phyloP scores from a whole-genome alignment of 768 basidiomycete species.

The Phylloporus sp. region DNA sequence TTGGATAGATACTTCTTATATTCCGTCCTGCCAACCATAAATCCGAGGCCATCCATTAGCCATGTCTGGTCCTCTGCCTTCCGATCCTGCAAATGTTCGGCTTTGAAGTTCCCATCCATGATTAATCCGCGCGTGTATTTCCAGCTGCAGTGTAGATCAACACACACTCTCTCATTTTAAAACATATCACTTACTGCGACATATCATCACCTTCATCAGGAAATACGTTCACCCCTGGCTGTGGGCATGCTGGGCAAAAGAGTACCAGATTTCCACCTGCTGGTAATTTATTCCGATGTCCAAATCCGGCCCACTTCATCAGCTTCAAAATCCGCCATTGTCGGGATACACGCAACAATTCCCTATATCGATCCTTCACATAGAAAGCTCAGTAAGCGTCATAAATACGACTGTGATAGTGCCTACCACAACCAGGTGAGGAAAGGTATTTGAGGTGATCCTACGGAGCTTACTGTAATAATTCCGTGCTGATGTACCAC shows the following conservation, averaged over 20 bases:
- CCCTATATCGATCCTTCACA: conserved; percentile 20
- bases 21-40: too few species aligned
- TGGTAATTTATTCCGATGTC: background rate
- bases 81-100: too few species aligned
- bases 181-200: too few species aligned
- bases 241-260: conserved; percentile 27
- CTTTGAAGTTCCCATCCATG: too few species aligned
- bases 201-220: too few species aligned
- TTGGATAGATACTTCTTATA: too few species aligned
- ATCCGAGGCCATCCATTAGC: too few species aligned
- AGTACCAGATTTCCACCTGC: background rate
- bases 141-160: too few species aligned
- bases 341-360: conserved; percentile 9
- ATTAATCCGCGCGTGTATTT: too few species aligned
- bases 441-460: background rate
- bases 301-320: conserved; percentile 17
- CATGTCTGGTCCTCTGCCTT: too few species aligned
- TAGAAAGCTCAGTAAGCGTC: too few species aligned
- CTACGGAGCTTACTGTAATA: background rate
- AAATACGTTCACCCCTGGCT: conserved; percentile 17
- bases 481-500: background rate
- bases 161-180: too few species aligned
- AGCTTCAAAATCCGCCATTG: conserved; percentile 19
- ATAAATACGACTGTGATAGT: background rate
- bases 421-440: background rate